These are phyloP conservation scores for Fusarium piperis DNA, from an alignment of 2,329 filamentous ascomycete species.

Conservation along the genomic window DNA sequence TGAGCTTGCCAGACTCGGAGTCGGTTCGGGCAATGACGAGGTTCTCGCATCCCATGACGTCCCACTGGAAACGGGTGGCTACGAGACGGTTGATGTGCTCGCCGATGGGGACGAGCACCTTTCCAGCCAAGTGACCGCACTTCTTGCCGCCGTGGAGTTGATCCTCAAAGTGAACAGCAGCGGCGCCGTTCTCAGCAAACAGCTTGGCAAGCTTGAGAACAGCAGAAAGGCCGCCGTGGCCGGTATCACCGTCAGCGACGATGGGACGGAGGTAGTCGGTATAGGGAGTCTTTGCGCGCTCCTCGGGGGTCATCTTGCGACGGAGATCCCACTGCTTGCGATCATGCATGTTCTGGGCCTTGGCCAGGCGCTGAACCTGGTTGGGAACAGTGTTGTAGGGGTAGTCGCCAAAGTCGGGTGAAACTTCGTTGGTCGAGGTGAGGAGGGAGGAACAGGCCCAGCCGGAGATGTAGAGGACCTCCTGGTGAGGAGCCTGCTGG, in stretches of 20 bases:
- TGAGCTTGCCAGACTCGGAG: constrained; percentile 89
- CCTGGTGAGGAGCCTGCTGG: constrained; percentile 94
- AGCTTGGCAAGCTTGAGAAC: constrained; percentile 97
- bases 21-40: constrained; percentile 95
- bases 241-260: constrained; percentile 95
- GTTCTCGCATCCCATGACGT: constrained; percentile 96
- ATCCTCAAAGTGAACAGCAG: constrained; percentile 97
- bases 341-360: constrained; percentile 97
- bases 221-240: constrained; percentile 90
- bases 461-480: constrained; percentile 94
- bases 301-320: constrained; percentile 77
- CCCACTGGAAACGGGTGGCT: constrained; percentile 95
- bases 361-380: constrained; percentile 94
- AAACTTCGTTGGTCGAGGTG: constrained; percentile 96
- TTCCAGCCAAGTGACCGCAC: constrained; percentile 95
- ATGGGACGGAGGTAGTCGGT: constrained; percentile 94
- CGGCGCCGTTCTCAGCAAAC: constrained; percentile 96
- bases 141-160: constrained; percentile 98
- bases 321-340: constrained; percentile 92
- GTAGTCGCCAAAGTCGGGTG: constrained; percentile 97
- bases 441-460: constrained; percentile 97
- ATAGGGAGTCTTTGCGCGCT: constrained; percentile 82
- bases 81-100: constrained; percentile 97
- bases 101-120: constrained; percentile 90
- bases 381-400: constrained; percentile 99